These are phyloP conservation scores for Citrus sp. DNA, from an alignment of 345 rosid genomes.

Conservation along the genomic window DNA sequence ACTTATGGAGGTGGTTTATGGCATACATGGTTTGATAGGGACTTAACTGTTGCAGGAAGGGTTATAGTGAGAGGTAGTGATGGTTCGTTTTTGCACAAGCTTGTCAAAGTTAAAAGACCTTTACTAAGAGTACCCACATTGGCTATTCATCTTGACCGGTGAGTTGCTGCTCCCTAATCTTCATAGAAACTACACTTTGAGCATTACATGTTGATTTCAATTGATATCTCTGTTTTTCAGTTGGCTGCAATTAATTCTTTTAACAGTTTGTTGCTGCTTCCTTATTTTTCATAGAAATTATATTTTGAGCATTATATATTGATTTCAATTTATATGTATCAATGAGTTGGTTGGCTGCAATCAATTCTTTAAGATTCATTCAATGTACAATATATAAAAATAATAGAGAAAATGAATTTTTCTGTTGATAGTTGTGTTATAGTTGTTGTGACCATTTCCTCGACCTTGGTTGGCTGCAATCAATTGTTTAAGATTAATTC, in stretches of 20 bases:
- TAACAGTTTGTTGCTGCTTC: constrained; percentile 26
- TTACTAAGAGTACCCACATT: constrained; percentile 79
- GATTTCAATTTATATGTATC: neutral
- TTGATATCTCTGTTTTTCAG: neutral
- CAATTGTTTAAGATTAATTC: neutral
- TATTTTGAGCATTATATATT: neutral
- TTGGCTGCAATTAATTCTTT: neutral
- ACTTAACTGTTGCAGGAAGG: constrained; percentile 94
- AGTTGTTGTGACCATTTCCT: too few relatives aligned
- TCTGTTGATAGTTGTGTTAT: too few relatives aligned
- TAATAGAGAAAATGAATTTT: too few relatives aligned
- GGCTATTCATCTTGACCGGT: constrained; percentile 96
- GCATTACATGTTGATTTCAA: neutral
- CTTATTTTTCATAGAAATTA: neutral
- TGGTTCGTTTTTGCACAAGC: constrained; percentile 74
- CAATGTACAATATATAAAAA: neutral
- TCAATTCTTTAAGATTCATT: neutral
- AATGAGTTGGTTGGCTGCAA: neutral
- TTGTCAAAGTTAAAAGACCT: constrained; percentile 81
- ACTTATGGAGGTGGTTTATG: constrained; percentile 96
- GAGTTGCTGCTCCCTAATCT: constrained; percentile 6
- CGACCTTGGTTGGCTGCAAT: neutral
- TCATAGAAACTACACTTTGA: neutral
- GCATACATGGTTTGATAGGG: constrained; percentile 99
- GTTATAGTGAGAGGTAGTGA: constrained; percentile 63